These are phyloP conservation scores for Solanum phureja DNA, from an alignment of 257 asterid genomes.

Conservation along the genomic window DNA sequence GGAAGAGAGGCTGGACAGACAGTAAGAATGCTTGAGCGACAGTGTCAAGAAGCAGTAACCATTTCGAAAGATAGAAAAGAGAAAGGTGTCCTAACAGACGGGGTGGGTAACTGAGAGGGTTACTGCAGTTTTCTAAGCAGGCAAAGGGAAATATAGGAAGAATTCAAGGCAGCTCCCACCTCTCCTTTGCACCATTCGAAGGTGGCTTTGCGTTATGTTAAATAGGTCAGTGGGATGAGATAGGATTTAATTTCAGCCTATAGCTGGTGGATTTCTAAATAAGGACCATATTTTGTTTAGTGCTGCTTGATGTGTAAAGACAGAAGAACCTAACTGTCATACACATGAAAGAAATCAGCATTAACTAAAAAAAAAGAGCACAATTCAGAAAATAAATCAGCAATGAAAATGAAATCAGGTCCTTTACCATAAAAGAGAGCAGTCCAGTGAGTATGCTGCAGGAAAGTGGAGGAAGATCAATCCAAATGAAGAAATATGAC, in stretches of 20 bases:
- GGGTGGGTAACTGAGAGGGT: too few species aligned
- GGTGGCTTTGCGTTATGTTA: not conserved
- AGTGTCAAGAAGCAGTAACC: not conserved
- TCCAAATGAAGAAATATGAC: not conserved
- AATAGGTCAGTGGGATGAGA: not conserved
- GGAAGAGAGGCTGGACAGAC: not conserved
- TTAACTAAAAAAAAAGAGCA: not conserved
- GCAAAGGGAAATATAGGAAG: not conserved
- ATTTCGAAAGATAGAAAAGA: not conserved
- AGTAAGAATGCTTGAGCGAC: not conserved
- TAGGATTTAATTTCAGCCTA: not conserved
- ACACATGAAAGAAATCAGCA: not conserved
- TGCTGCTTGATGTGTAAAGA: not conserved
- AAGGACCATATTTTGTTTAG: not conserved
- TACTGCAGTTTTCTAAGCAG: not conserved
- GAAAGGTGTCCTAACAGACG: too few species aligned
- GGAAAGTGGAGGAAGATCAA: conserved; percentile 18
- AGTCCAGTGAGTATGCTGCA: conserved; percentile 97
- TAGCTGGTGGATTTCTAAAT: not conserved
- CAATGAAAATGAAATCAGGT: not conserved
- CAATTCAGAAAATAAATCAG: not conserved
- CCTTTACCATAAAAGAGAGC: conserved; percentile 95
- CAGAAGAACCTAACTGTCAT: not conserved
- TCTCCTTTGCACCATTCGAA: not conserved
- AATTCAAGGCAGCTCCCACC: not conserved